A percentile compares a stretch with the other conserved stretches of the same genome.
These are phyloP conservation scores for Umbellularia californica DNA, from an alignment of 164 flowering plant genomes.

Conservation along the genomic window DNA sequence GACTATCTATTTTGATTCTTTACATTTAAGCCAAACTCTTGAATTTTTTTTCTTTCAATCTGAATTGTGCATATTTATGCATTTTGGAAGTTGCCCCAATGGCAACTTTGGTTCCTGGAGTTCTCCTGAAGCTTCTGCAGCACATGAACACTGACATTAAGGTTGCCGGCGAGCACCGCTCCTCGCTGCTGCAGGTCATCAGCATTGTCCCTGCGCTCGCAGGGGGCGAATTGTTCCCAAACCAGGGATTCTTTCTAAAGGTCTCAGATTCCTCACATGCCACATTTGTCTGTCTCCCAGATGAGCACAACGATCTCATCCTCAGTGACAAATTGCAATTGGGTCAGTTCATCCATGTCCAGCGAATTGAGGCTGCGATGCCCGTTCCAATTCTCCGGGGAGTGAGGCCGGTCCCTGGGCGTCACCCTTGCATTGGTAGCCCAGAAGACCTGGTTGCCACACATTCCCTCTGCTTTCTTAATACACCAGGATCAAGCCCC, in stretches of 20 bases:
- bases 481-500: conserved; percentile 41
- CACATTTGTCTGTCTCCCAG: conserved; percentile 80
- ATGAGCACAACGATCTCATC: conserved; percentile 81
- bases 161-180: conserved; percentile 81
- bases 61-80: neutral
- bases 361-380: conserved; percentile 68
- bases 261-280: conserved; percentile 97
- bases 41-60: neutral
- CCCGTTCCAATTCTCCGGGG: conserved; percentile 89
- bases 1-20: neutral
- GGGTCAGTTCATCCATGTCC: conserved; percentile 88
- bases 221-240: conserved; percentile 73
- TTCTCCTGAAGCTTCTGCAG: conserved; percentile 75
- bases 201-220: conserved; percentile 89
- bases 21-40: neutral
- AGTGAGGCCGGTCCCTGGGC: conserved; percentile 83
- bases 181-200: conserved; percentile 70
- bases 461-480: conserved; percentile 66
- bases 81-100: conserved; percentile 22
- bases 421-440: conserved; percentile 86
- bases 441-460: conserved; percentile 89
- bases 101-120: conserved; percentile 87
- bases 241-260: conserved; percentile 81
- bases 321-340: conserved; percentile 83
- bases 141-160: conserved; percentile 94